phyloP scores from a whole-genome alignment of 768 basidiomycete species.

The Paxillus involutus region DNA sequence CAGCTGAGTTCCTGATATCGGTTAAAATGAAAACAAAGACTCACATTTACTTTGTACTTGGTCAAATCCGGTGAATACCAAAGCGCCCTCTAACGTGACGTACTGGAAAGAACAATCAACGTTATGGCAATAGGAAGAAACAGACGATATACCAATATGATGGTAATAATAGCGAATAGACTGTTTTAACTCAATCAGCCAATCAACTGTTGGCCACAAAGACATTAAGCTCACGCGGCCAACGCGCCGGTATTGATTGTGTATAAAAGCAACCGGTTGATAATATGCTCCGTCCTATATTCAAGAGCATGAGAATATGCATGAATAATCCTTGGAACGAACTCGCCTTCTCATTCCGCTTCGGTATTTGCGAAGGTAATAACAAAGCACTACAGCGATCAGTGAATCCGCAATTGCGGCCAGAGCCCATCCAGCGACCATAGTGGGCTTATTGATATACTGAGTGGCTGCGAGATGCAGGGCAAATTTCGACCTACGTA shows the following conservation, averaged over 20 bases:
- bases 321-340: neutral
- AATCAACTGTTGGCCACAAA: neutral
- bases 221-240: slow-evolving; percentile 7
- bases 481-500: too few relatives aligned
- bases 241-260: slow-evolving; percentile 17
- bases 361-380: slow-evolving; percentile 9
- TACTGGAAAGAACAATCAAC: neutral
- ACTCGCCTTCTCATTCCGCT: slow-evolving; percentile 7
- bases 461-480: too few relatives aligned
- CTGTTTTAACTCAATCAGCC: neutral
- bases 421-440: slow-evolving; percentile 13
- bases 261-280: slow-evolving; percentile 17
- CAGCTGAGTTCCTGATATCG: neutral
- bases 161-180: slow-evolving; percentile 7
- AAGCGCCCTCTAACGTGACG: neutral
- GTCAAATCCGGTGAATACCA: slow-evolving; percentile 8
- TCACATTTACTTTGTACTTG: slow-evolving; percentile 18
- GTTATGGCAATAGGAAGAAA: too few relatives aligned
- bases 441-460: too few relatives aligned
- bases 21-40: neutral
- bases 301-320: too few relatives aligned
- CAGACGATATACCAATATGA: slow-evolving; percentile 1
- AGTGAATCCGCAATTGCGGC: slow-evolving; percentile 3
- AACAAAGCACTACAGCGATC: slow-evolving; percentile 10
- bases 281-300: slow-evolving; percentile 11